These are phyloP conservation scores for Silene coronaria DNA, from an alignment of 179 eudicot genomes.

Conservation along the genomic window DNA sequence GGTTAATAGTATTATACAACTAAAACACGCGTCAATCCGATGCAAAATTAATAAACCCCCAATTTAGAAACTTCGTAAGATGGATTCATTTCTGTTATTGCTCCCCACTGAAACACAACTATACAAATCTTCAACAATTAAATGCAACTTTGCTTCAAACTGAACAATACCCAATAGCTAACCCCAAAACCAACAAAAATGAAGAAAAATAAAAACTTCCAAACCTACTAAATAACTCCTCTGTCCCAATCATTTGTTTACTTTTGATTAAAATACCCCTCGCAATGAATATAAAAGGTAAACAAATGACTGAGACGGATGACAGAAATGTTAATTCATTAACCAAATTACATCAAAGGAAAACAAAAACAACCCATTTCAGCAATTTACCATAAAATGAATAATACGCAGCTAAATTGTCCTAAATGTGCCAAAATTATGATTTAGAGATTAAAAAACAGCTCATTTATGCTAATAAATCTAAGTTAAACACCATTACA, in stretches of 20 bases:
- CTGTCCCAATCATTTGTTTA: too few species aligned
- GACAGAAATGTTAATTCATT: background rate
- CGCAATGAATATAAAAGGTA: too few species aligned
- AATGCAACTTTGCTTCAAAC: slow-evolving; percentile 6
- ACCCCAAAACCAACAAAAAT: background rate
- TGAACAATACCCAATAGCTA: background rate
- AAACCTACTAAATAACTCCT: background rate
- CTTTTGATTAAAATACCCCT: too few species aligned
- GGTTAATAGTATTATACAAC: background rate
- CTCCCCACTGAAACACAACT: background rate
- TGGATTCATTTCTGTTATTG: background rate
- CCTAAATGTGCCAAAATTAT: slow-evolving; percentile 9
- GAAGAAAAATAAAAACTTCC: background rate
- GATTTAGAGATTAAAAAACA: background rate
- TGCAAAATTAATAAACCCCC: too few species aligned
- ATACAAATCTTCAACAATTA: background rate
- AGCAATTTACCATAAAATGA: slow-evolving; percentile 8
- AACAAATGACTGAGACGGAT: too few species aligned
- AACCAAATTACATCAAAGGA: background rate
- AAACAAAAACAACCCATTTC: background rate
- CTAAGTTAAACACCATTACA: background rate
- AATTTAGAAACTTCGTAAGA: background rate
- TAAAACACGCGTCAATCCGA: too few species aligned
- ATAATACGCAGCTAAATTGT: background rate
- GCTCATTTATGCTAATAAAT: slow-evolving; percentile 9